Percentiles rank a stretch among this genome's conserved stretches.
Conservation (phyloP, 176 grass and related monocot genomes). For the Pharus latifolius region DNA sequence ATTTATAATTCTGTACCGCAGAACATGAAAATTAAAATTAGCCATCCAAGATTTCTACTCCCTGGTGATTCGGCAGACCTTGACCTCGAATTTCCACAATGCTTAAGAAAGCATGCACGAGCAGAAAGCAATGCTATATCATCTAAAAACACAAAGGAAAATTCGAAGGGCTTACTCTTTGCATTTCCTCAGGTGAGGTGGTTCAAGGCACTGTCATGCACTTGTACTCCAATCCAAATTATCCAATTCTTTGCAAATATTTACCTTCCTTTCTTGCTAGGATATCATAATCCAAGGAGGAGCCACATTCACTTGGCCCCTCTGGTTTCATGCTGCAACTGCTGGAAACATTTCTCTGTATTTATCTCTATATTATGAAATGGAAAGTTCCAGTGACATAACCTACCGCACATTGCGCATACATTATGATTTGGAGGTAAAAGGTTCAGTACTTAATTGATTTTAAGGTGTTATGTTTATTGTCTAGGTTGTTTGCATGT, state of each 20-base stretch:
- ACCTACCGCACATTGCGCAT: constrained; percentile 81
- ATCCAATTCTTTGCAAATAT: not conserved
- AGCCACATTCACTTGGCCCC: constrained; percentile 67
- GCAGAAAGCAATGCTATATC: constrained; percentile 24
- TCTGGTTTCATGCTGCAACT: constrained; percentile 95
- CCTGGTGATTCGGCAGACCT: constrained; percentile 39
- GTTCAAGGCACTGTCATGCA: not conserved
- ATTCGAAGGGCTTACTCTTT: constrained; percentile 51
- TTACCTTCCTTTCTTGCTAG: constrained; percentile 32
- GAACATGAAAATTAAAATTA: constrained; percentile 94
- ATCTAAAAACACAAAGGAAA: constrained; percentile 19
- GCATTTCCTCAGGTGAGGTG: constrained; percentile 77
- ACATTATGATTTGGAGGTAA: constrained; percentile 74
- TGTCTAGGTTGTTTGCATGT: not conserved
- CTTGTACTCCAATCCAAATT: not conserved
- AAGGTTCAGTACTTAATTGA: not conserved
- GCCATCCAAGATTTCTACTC: constrained; percentile 76
- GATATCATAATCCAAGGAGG: constrained; percentile 62
- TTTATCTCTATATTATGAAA: constrained; percentile 91
- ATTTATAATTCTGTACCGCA: constrained; percentile 36
- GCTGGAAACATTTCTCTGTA: constrained; percentile 65
- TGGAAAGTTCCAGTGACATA: constrained; percentile 72
- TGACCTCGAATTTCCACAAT: constrained; percentile 47
- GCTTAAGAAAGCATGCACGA: constrained; percentile 41
- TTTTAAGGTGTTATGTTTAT: not conserved